Evolutionary conservation across 306 rosid species (phyloP).

Genomic region (Calophaca sinica): DNA sequence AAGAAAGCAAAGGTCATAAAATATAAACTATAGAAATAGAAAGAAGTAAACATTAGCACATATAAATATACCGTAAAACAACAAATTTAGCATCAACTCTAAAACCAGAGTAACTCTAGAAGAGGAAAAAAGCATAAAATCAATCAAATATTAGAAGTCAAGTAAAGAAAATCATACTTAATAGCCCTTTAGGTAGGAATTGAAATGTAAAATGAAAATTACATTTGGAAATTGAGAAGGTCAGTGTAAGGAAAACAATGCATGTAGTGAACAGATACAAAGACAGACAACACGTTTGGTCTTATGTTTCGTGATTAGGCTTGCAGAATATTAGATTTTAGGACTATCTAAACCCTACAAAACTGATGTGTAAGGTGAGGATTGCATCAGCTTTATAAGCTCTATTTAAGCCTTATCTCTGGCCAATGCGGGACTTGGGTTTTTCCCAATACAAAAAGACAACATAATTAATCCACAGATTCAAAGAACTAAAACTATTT

Average conservation of each 20-base stretch:
- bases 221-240: constrained; percentile 23
- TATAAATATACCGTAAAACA: constrained; percentile 21
- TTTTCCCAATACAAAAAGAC: no score
- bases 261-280: constrained; percentile 6
- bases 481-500: constrained; percentile 23
- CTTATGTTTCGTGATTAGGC: constrained; percentile 31
- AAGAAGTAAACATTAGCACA: constrained; percentile 23
- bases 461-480: not conserved
- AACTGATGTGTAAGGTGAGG: no score
- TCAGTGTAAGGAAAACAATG: constrained; percentile 1
- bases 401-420: no score
- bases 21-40: constrained; percentile 24
- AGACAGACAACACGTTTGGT: constrained; percentile 15
- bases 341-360: no score
- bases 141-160: not conserved
- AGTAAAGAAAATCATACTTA: no score
- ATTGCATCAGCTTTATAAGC: no score
- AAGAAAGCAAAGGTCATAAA: constrained; percentile 22
- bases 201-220: constrained; percentile 4
- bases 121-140: constrained; percentile 17
- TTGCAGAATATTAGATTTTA: not conserved
- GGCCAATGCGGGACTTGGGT: no score
- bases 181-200: not conserved
- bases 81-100: not conserved
- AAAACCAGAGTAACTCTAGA: constrained; percentile 15